A percentile compares a stretch with the other conserved stretches of the same genome.
These are phyloP conservation scores for Candida sp. DNA, from an alignment of 1,139 yeast genomes.

Conservation along the genomic window DNA sequence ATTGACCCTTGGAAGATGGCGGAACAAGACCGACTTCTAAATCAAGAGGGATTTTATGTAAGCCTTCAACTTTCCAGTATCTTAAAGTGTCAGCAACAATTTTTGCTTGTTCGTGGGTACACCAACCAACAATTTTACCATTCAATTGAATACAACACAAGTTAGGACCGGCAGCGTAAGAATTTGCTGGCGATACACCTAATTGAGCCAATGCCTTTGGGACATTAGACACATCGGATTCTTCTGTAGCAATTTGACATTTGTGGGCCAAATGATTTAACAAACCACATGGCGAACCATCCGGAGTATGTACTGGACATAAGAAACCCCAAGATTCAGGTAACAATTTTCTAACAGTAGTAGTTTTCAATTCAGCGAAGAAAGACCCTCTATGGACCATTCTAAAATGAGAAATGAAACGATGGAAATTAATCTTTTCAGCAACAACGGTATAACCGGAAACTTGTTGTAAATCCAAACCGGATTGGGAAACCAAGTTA, in stretches of 20 bases:
- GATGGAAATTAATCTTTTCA: conserved; percentile 94
- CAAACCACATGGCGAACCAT: conserved; percentile 99
- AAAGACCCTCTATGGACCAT: conserved; percentile 99
- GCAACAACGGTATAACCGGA: conserved; percentile 99
- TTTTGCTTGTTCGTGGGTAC: conserved; percentile 84
- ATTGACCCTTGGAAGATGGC: conserved; percentile 92
- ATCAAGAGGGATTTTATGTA: conserved; percentile 72
- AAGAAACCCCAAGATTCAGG: conserved; percentile 99
- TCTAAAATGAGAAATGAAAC: conserved; percentile 95
- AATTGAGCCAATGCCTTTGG: conserved; percentile 65
- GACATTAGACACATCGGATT: conserved; percentile 69
- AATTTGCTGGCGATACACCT: conserved; percentile 79
- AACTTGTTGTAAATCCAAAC: conserved; percentile 96
- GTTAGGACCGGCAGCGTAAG: conserved; percentile 84
- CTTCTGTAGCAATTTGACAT: conserved; percentile 80
- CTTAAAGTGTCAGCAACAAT: conserved; percentile 88
- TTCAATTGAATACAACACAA: conserved; percentile 90
- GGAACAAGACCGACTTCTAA: conserved; percentile 96
- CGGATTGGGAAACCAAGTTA: conserved; percentile 94
- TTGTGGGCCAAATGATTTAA: conserved; percentile 95
- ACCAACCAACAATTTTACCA: conserved; percentile 93
- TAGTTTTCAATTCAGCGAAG: conserved; percentile 96
- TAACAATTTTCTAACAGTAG: conserved; percentile 91
- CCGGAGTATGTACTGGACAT: conserved; percentile 99
- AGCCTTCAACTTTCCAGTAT: conserved; percentile 88